phyloP scores from a whole-genome alignment of 306 rosid genomes.

The Cicer pinnatifidum region DNA sequence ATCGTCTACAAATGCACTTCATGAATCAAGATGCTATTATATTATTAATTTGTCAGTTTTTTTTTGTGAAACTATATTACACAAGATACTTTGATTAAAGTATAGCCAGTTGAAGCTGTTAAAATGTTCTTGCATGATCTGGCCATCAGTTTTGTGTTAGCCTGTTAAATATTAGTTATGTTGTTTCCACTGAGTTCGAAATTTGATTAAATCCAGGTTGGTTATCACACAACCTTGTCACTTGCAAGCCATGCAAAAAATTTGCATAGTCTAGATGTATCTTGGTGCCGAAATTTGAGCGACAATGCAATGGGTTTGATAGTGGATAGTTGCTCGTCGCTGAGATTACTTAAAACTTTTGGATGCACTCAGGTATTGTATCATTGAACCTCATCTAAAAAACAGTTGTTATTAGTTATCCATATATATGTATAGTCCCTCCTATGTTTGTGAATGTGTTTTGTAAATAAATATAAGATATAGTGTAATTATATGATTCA shows the following conservation, averaged over 20 bases:
- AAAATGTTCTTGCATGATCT: constrained; percentile 21
- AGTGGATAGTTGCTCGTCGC: constrained; percentile 76
- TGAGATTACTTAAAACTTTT: constrained; percentile 69
- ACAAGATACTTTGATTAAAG: constrained; percentile 20
- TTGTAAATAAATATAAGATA: neutral
- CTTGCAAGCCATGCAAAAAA: constrained; percentile 63
- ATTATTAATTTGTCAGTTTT: neutral
- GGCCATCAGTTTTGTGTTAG: constrained; percentile 25
- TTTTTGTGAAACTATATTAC: constrained; percentile 11
- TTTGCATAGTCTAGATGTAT: constrained; percentile 73
- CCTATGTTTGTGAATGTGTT: neutral
- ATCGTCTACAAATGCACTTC: neutral
- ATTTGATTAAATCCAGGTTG: constrained; percentile 64
- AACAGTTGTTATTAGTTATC: neutral
- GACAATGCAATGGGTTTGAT: constrained; percentile 80
- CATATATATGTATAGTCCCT: neutral
- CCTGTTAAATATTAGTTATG: neutral
- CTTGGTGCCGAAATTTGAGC: constrained; percentile 84
- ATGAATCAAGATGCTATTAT: neutral
- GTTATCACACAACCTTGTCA: constrained; percentile 67
- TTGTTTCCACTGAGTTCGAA: constrained; percentile 36
- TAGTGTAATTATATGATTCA: constrained; percentile 19
- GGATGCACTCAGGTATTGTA: constrained; percentile 88
- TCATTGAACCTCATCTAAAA: constrained; percentile 7
- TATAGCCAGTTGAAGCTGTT: constrained; percentile 28